Percentiles rank a stretch among this genome's conserved stretches.
Conservation (phyloP, 257 asterid species). For the Ilex aquifolium region DNA sequence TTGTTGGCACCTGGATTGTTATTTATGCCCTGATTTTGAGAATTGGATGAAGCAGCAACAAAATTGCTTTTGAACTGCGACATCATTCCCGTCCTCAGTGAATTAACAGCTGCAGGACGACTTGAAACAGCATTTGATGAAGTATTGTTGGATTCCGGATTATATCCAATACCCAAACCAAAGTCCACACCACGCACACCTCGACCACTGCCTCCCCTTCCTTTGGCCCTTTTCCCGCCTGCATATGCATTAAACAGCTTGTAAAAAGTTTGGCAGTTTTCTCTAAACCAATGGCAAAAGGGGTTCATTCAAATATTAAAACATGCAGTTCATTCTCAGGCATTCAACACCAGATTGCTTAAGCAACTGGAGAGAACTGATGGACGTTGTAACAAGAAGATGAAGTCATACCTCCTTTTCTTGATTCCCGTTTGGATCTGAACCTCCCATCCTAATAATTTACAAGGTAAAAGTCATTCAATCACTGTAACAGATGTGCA, state of each 20-base stretch:
- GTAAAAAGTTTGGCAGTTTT: background rate
- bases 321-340: constrained; percentile 8
- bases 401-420: constrained; percentile 77
- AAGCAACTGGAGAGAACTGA: constrained; percentile 12
- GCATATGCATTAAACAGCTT: constrained; percentile 18
- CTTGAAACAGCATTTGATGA: constrained; percentile 38
- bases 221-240: constrained; percentile 93
- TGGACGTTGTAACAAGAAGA: constrained; percentile 13
- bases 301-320: background rate
- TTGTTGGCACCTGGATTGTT: constrained; percentile 39
- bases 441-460: constrained; percentile 87
- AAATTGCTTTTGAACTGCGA: constrained; percentile 75
- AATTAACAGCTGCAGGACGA: constrained; percentile 65
- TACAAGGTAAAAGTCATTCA: constrained; percentile 34
- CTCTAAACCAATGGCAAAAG: no score
- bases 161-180: constrained; percentile 93
- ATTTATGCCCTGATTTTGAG: constrained; percentile 52
- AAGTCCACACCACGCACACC: constrained; percentile 97
- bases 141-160: constrained; percentile 43
- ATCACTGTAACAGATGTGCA: constrained; percentile 12
- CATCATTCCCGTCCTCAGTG: constrained; percentile 72
- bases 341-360: constrained; percentile 3
- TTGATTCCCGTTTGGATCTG: constrained; percentile 96
- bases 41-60: constrained; percentile 81
- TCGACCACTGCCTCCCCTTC: constrained; percentile 69